phyloP scores from a whole-genome alignment of 176 grass and related monocot genomes.

The Carex kokanica region DNA sequence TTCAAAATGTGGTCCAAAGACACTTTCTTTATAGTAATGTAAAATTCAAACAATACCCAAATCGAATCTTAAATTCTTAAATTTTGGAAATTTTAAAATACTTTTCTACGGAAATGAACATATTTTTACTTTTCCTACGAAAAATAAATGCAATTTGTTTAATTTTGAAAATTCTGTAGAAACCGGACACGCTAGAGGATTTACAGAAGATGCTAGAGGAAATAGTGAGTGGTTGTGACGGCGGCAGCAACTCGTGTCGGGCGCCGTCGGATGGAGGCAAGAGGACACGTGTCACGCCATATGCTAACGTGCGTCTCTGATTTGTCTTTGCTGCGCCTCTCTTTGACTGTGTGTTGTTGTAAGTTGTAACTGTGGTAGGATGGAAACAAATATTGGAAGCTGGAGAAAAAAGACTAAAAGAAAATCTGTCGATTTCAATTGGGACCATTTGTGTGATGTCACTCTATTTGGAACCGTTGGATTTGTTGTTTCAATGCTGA shows the following conservation, averaged over 20 bases:
- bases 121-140: not conserved
- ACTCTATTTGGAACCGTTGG: not conserved
- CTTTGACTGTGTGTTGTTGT: not conserved
- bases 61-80: not conserved
- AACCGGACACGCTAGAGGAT: constrained; percentile 79
- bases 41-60: not conserved
- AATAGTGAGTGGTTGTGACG: constrained; percentile 45
- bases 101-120: not conserved
- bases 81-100: not conserved
- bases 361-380: not conserved
- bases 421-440: constrained; percentile 17
- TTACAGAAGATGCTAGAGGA: constrained; percentile 93
- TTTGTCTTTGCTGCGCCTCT: not conserved
- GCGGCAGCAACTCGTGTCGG: not conserved
- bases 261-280: constrained; percentile 41
- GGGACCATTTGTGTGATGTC: not conserved
- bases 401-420: not conserved
- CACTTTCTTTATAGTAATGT: not conserved
- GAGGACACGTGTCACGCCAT: constrained; percentile 49
- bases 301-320: constrained; percentile 45
- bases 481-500: not conserved
- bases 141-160: not conserved
- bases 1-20: not conserved
- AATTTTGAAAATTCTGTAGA: constrained; percentile 36
- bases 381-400: not conserved